Evolutionary conservation across 129 eudicot genomes (phyloP), one percentile per base, ranked within the genome.

Genomic region (Helianthus tuberosus): DNA sequence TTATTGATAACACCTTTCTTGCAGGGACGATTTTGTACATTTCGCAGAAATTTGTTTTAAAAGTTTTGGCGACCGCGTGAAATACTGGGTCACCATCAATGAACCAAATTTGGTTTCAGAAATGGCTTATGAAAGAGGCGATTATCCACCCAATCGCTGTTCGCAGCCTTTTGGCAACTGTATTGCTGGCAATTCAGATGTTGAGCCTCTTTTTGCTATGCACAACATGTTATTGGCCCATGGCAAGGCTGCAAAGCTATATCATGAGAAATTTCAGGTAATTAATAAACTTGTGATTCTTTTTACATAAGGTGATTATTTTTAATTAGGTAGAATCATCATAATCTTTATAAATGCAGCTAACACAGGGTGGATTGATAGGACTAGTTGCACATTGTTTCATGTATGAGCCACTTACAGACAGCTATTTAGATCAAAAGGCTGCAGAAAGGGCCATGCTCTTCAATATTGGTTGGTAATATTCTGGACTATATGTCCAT

Each of bases 81-180:
- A 84, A 81, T 74, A 90, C 53, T 90, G 97, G 98, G 53, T 66
- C 23, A 88, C 97, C 0, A 84, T 93, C 62, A 93, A 90, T n/a
- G 93, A 93, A 68, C 97, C 98, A 11, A 90, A 93, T 55, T 25
- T 88, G 14, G 43, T 58, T 29, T 5, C 87, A 9, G 73, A 63
- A 66, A 35, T 71, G 68, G 90, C 64, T 6, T 88, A 86, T 25
- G 73, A 44, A 47, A 44, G 1, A 46, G 97, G 89, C 16, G 1
- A 0, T 0, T 86, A 47, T 75, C 98, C 96, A 43, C 98, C 96
- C 0, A 75, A 73, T 71, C 96, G 66, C 35, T 93, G 98, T 69
- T 93, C 96, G 38, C 82, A 71, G 23, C 96, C 96, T 16, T 89
- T 89, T 62, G 97, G 93, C 9, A 79, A 86, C 75, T 93, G 96